Conservation (phyloP, 768 basidiomycete species). For the Inosperma sp. region DNA sequence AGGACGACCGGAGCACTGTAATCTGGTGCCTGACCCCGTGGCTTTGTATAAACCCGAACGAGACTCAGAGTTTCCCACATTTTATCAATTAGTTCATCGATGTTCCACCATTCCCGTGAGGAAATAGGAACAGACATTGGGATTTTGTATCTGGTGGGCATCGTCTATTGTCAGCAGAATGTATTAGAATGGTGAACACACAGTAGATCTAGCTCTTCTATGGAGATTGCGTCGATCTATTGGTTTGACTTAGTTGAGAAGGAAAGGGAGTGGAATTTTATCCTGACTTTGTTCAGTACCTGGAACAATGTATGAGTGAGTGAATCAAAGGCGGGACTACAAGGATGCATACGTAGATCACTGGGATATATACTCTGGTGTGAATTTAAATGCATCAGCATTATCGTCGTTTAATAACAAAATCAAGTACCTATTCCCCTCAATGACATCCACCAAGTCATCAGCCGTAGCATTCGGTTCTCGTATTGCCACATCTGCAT, state of each 20-base stretch:
- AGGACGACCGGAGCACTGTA: conserved; percentile 90
- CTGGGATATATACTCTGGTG: conserved; percentile 6
- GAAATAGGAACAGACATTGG: conserved; percentile 94
- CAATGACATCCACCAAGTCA: conserved; percentile 95
- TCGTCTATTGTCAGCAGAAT: not conserved
- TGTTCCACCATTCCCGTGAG: conserved; percentile 91
- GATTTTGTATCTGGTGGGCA: conserved; percentile 67
- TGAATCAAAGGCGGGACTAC: not conserved
- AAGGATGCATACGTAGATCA: conserved; percentile 5
- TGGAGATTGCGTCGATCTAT: conserved; percentile 96
- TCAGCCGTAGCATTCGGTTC: conserved; percentile 90
- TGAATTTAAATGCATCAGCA: no score
- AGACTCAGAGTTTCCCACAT: conserved; percentile 95
- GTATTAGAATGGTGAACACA: conserved; percentile 32
- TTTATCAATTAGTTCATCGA: conserved; percentile 87
- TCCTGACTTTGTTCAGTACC: conserved; percentile 77
- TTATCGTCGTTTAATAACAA: no score
- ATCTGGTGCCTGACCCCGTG: conserved; percentile 86
- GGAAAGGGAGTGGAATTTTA: not conserved
- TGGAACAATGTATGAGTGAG: conserved; percentile 23
- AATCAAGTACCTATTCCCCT: conserved; percentile 74
- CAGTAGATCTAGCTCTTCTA: conserved; percentile 93
- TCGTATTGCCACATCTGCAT: conserved; percentile 88
- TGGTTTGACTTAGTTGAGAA: conserved; percentile 7
- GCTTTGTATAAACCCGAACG: conserved; percentile 95